Conservation (phyloP, 2,329 filamentous ascomycete species). For the Decorospora gaudefroyi region DNA sequence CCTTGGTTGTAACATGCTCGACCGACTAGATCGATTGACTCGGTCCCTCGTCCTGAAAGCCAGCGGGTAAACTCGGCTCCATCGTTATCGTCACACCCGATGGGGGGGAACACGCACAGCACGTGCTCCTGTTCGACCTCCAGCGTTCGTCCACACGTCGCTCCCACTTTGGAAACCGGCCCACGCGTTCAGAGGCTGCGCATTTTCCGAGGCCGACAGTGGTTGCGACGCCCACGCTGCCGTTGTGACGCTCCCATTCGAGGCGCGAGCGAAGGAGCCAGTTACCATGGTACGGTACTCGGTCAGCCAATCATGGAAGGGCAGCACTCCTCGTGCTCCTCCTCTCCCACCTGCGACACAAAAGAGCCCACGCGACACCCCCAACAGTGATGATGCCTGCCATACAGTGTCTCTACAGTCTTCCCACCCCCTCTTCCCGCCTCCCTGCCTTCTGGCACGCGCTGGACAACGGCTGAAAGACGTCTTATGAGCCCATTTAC, state of each 20-base stretch:
- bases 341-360: constrained; percentile 27
- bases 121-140: constrained; percentile 20
- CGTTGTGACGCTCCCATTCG: constrained; percentile 33
- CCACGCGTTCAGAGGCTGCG: constrained; percentile 23
- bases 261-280: constrained; percentile 22
- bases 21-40: neutral
- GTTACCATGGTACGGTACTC: constrained; percentile 1
- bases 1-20: too few relatives aligned
- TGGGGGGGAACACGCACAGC: constrained; percentile 10
- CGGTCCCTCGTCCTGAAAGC: neutral
- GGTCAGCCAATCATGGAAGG: constrained; percentile 28
- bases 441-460: constrained; percentile 6
- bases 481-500: constrained; percentile 25
- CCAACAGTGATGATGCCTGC: constrained; percentile 28
- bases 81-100: neutral
- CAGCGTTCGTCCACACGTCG: constrained; percentile 7
- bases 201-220: constrained; percentile 16
- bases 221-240: constrained; percentile 31
- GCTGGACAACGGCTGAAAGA: constrained; percentile 15
- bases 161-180: constrained; percentile 1
- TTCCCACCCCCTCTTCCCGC: constrained; percentile 16
- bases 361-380: constrained; percentile 39
- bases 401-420: constrained; percentile 11
- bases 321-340: constrained; percentile 24
- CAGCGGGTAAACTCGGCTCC: constrained; percentile 1